Conservation (phyloP, 208 protist genomes). For the Wallacemonas sp. region DNA sequence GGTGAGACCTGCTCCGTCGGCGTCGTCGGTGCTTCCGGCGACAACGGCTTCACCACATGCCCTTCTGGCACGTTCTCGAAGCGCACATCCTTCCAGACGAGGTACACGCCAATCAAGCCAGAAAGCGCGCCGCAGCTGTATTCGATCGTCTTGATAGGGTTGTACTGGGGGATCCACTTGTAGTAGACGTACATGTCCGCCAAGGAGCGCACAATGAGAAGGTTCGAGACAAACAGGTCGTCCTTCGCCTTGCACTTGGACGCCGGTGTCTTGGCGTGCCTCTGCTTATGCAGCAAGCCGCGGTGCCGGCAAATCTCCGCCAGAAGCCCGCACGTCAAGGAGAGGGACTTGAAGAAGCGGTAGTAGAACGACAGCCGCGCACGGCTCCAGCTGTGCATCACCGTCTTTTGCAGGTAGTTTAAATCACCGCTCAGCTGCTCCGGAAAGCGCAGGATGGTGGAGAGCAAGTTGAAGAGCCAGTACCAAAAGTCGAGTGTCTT, state of each 20-base stretch:
- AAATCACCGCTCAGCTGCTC: slow-evolving; percentile 87
- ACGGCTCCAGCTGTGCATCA: slow-evolving; percentile 76
- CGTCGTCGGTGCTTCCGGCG: not conserved
- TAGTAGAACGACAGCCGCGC: slow-evolving; percentile 70
- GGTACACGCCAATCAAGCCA: slow-evolving; percentile 74
- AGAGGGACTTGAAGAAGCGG: slow-evolving; percentile 90
- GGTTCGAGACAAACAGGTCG: slow-evolving; percentile 41
- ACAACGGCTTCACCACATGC: not conserved
- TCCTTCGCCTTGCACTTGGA: slow-evolving; percentile 28
- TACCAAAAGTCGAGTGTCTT: slow-evolving; percentile 33
- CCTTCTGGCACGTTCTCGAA: slow-evolving; percentile 14
- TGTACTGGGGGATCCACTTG: slow-evolving; percentile 86
- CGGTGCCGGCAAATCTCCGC: slow-evolving; percentile 38
- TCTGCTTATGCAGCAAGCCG: not conserved
- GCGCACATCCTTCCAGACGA: slow-evolving; percentile 79
- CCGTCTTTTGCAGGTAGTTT: slow-evolving; percentile 82
- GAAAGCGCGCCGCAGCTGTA: slow-evolving; percentile 62
- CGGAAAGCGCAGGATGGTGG: slow-evolving; percentile 61
- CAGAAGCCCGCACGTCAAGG: slow-evolving; percentile 70
- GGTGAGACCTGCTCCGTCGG: not conserved
- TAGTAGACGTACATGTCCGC: slow-evolving; percentile 92
- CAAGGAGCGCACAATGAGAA: slow-evolving; percentile 69
- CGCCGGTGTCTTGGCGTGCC: slow-evolving; percentile 11
- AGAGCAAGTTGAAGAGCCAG: slow-evolving; percentile 57
- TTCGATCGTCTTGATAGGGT: slow-evolving; percentile 68